A percentile compares a stretch with the other conserved stretches of the same genome.
Evolutionary conservation across 2,329 filamentous ascomycete species (phyloP).

Genomic region (Tolypocladium ovalisporum): DNA sequence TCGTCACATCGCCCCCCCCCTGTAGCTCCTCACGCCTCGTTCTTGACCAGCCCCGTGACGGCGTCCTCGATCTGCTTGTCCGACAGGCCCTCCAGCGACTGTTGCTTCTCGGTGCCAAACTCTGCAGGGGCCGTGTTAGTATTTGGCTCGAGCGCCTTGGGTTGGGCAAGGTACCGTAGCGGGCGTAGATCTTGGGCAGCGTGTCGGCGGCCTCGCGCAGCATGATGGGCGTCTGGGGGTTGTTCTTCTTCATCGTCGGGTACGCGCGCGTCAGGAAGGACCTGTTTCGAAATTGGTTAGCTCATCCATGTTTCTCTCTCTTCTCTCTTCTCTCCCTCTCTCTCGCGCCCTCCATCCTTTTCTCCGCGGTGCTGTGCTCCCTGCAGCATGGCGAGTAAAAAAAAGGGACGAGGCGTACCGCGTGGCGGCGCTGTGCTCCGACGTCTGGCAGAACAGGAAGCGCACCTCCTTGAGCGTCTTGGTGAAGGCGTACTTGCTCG

Average conservation of each 20-base stretch:
- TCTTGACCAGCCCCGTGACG: conserved; percentile 43
- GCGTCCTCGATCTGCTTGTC: conserved; percentile 53
- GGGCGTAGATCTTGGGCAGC: conserved; percentile 75
- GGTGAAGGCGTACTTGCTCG: conserved; percentile 83
- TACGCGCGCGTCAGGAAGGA: conserved; percentile 86
- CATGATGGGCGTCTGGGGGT: conserved; percentile 87
- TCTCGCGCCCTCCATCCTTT: not conserved
- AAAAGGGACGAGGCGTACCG: conserved; percentile 52
- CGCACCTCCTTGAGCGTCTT: conserved; percentile 87
- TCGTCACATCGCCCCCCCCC: too few species aligned
- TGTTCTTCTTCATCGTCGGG: conserved; percentile 99
- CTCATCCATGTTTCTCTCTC: not conserved
- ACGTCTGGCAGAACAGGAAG: conserved; percentile 94
- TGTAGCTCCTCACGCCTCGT: not conserved
- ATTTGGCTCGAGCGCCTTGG: not conserved
- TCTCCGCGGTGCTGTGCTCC: not conserved
- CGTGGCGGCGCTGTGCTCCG: conserved; percentile 77
- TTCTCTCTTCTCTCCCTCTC: not conserved
- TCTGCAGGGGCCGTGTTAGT: conserved; percentile 25
- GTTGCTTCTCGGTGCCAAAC: conserved; percentile 44
- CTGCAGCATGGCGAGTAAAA: too few species aligned
- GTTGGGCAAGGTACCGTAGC: conserved; percentile 58
- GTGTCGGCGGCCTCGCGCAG: conserved; percentile 84
- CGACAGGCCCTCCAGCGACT: conserved; percentile 46
- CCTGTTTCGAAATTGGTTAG: conserved; percentile 32